These are phyloP conservation scores for Mycena floridula DNA, from an alignment of 768 basidiomycete species.

Conservation along the genomic window DNA sequence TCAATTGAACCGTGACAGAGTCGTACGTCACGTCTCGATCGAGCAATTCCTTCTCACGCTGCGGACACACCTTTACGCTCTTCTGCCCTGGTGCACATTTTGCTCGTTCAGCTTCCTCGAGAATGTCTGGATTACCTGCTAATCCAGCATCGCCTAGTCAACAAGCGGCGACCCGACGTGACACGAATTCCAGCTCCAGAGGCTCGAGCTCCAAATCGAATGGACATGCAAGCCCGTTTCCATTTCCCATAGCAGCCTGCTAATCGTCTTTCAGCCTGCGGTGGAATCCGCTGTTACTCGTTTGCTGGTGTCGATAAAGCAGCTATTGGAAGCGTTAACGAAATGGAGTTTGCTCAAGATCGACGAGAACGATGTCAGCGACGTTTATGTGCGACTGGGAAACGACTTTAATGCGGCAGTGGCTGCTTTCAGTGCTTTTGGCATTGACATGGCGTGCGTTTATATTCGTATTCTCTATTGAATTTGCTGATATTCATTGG, in stretches of 20 bases:
- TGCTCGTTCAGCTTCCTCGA: too few species aligned
- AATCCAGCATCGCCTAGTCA: too few species aligned
- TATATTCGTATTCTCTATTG: slow-evolving; percentile 6
- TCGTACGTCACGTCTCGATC: too few species aligned
- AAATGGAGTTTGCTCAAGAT: slow-evolving; percentile 74
- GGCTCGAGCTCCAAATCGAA: not conserved
- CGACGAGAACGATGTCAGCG: slow-evolving; percentile 81
- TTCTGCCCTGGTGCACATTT: too few species aligned
- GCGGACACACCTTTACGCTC: too few species aligned
- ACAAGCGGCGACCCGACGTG: too few species aligned
- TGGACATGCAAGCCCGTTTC: too few species aligned
- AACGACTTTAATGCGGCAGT: slow-evolving; percentile 97
- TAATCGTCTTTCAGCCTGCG: too few species aligned
- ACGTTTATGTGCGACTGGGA: slow-evolving; percentile 93
- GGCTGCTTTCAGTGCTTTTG: slow-evolving; percentile 76
- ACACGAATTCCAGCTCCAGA: not conserved
- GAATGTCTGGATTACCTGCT: too few species aligned
- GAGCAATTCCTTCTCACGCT: too few species aligned
- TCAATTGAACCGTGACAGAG: too few species aligned
- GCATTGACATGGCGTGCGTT: slow-evolving; percentile 88
- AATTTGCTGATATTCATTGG: slow-evolving; percentile 6
- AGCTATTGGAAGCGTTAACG: slow-evolving; percentile 85
- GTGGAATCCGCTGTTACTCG: slow-evolving; percentile 91
- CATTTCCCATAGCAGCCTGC: too few species aligned
- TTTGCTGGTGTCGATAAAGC: slow-evolving; percentile 90